phyloP scores from a whole-genome alignment of 225 moss, liverwort and hornwort genomes.

The Rhytidiadelphus loreus region DNA sequence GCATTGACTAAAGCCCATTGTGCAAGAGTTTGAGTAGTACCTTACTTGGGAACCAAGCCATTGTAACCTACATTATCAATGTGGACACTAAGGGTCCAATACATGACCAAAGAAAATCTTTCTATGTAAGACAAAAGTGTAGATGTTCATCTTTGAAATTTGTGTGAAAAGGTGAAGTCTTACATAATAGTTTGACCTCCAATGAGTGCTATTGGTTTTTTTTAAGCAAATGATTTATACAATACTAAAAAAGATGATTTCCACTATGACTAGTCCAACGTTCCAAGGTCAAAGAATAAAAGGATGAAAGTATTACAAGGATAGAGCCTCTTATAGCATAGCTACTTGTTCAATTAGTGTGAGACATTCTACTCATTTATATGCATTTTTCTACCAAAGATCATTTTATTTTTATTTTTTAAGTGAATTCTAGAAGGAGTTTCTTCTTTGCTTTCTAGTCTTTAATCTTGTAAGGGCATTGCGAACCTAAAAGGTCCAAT shows the following conservation, averaged over 20 bases:
- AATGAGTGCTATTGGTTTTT: no score
- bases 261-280: no score
- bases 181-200: no score
- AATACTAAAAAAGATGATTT: no score
- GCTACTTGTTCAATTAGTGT: background rate
- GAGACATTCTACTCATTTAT: background rate
- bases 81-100: no score
- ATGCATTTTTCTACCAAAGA: background rate
- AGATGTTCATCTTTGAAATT: no score
- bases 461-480: rapidly evolving
- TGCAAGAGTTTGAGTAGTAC: background rate
- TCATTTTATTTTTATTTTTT: background rate
- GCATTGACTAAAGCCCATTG: background rate
- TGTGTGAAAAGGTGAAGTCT: no score
- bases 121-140: no score
- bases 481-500: rapidly evolving
- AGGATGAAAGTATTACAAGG: background rate
- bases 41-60: background rate
- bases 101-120: no score
- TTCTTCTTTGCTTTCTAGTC: background rate
- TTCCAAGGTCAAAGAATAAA: background rate
- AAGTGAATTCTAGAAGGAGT: background rate
- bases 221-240: no score
- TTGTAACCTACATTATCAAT: no score
- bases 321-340: rapidly evolving